Conservation (phyloP, 257 asterid species). For the Solanum pinnatisectum region DNA sequence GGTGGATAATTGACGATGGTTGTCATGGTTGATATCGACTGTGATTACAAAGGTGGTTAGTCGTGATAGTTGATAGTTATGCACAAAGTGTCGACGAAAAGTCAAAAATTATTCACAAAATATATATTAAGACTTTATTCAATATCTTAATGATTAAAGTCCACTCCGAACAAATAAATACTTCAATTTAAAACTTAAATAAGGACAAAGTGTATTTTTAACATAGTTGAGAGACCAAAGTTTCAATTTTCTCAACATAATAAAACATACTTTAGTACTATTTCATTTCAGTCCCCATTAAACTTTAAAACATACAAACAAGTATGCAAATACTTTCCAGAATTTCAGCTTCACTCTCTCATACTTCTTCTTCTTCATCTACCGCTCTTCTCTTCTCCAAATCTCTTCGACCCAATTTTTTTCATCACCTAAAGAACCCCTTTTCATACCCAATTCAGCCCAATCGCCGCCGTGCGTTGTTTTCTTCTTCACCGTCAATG, state of each 20-base stretch:
- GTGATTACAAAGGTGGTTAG: too few species aligned
- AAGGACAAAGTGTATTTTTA: background rate
- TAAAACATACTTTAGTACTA: background rate
- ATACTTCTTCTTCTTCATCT: constrained; percentile 2
- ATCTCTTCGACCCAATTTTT: constrained; percentile 30
- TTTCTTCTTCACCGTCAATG: constrained; percentile 31
- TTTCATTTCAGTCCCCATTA: background rate
- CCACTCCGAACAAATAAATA: background rate
- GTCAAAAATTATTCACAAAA: too few species aligned
- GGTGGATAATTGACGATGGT: background rate
- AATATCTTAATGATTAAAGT: too few species aligned
- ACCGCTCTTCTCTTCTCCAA: constrained; percentile 1
- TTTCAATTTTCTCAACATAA: background rate
- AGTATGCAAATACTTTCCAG: constrained; percentile 14
- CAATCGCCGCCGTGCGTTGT: constrained; percentile 8
- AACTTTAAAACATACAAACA: background rate
- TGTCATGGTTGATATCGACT: background rate
- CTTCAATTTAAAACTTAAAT: background rate
- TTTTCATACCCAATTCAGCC: constrained; percentile 18
- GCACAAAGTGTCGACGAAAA: too few species aligned
- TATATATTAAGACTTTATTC: too few species aligned
- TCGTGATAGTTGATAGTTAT: too few species aligned
- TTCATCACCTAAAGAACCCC: constrained; percentile 24
- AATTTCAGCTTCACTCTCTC: constrained; percentile 12
- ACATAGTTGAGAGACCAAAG: background rate